Evolutionary conservation across 2,329 filamentous ascomycete genomes (phyloP).

Genomic region (Penicillium sp.): DNA sequence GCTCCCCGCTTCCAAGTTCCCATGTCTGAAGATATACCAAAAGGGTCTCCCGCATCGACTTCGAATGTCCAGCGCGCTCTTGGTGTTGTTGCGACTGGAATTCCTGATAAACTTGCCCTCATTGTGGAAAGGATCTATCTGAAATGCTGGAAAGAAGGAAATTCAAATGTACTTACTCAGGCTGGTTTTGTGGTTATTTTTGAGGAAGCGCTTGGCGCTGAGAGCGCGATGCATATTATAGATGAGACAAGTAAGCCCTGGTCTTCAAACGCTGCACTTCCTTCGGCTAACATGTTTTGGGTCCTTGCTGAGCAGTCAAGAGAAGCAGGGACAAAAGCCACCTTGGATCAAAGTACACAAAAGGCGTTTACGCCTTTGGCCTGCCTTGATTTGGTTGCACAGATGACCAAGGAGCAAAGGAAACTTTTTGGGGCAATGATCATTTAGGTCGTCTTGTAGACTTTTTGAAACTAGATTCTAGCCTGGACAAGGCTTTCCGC

Average conservation of each 20-base stretch:
- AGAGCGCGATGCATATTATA: not conserved
- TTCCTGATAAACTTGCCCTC: slow-evolving; percentile 3
- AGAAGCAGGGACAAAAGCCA: slow-evolving; percentile 46
- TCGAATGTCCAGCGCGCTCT: slow-evolving; percentile 7
- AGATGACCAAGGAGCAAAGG: slow-evolving; percentile 53
- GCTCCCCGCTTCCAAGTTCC: slow-evolving; percentile 13
- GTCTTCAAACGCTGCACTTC: not conserved
- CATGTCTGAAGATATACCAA: slow-evolving; percentile 9
- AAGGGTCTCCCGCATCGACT: slow-evolving; percentile 14
- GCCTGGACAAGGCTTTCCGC: slow-evolving; percentile 27
- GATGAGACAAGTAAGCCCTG: not conserved
- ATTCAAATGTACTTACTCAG: not conserved
- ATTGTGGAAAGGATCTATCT: slow-evolving; percentile 6
- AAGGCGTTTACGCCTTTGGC: slow-evolving; percentile 57
- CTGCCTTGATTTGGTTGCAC: slow-evolving; percentile 60
- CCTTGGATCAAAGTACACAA: slow-evolving; percentile 51
- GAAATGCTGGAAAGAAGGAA: slow-evolving; percentile 10
- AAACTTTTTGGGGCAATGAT: slow-evolving; percentile 61
- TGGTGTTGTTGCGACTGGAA: slow-evolving; percentile 4
- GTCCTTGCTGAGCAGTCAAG: slow-evolving; percentile 19
- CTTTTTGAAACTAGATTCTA: slow-evolving; percentile 51
- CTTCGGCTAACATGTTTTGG: not conserved
- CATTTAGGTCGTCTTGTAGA: slow-evolving; percentile 57
- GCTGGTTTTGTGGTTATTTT: slow-evolving; percentile 5
- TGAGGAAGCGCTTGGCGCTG: not conserved